phyloP scores from a whole-genome alignment of 2,329 filamentous ascomycete genomes.

The Chrysosphaeria jannelii region DNA sequence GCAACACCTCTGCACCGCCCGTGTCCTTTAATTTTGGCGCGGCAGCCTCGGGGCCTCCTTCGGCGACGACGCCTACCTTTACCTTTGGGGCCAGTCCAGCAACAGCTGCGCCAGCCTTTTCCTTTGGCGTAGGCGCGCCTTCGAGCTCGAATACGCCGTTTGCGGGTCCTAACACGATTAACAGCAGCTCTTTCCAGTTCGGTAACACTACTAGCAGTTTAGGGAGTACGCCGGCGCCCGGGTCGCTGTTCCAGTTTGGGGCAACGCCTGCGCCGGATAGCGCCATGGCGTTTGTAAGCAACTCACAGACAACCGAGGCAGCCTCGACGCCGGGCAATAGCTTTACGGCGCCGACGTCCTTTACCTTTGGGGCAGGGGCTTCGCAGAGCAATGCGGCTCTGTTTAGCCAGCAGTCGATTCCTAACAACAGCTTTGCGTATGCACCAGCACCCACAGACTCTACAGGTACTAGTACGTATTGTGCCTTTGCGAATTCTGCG shows the following conservation, averaged over 20 bases:
- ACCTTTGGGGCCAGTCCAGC: constrained; percentile 13
- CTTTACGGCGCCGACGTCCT: constrained; percentile 2
- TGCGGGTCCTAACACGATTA: no score
- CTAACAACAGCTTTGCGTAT: constrained; percentile 7
- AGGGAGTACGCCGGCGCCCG: constrained; percentile 1
- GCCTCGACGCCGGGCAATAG: constrained; percentile 5
- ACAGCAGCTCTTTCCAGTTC: no score
- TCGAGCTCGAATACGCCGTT: no score
- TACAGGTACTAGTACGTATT: constrained; percentile 13
- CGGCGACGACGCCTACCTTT: constrained; percentile 7
- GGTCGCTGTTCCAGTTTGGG: constrained; percentile 6
- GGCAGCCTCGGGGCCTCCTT: no score
- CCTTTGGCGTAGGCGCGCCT: no score
- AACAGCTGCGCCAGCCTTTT: no score
- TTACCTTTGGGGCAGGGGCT: constrained; percentile 10
- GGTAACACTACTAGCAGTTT: constrained; percentile 3
- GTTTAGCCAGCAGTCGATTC: constrained; percentile 7
- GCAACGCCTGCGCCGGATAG: constrained; percentile 1
- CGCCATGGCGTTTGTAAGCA: constrained; percentile 11
- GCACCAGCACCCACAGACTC: constrained; percentile 8
- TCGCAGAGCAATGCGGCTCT: constrained; percentile 7
- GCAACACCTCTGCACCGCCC: constrained; percentile 3
- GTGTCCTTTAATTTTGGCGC: no score
- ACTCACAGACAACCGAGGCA: constrained; percentile 3
- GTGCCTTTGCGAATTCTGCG: no score